Base-by-base conservation (phyloP, 129 eudicot genomes). In the Tagetes erecta region DNA sequence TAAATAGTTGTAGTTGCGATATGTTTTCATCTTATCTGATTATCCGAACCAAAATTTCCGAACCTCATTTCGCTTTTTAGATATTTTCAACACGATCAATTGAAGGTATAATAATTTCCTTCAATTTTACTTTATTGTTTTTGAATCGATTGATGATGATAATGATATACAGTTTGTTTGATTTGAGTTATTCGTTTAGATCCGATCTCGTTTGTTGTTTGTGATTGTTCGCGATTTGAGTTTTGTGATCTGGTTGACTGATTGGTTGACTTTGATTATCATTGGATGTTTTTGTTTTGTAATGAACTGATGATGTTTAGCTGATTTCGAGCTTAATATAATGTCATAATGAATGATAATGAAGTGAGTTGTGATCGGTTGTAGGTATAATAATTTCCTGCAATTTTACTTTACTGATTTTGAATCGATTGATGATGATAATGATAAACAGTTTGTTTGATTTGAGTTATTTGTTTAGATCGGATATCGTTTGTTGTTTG, bases 21-120 rank as follows among this genome's bases (percentile, higher is more conserved):
- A 34, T 6, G 10, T 12, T 55, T 20, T 34, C n/a, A 64, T 5
- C 37, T 72, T 56, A 79, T 79, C 74, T 56, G 70, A 65, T 72
- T 30, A 33, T 30, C 78, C 83, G 83, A 79, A n/a, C 83, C 83
- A 13, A 66, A 66, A 72, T 42, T 38, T 66, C 74, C 83, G 74
- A 65, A 72, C 83, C 50, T 0, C 37, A 27, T n/a, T 63, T 31
- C 36, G 42, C 64, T 62, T 78, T 76, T 78, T 11, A 79, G 83
- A 79, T 79, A 72, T 79, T 72, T 79, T 65, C 60, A 13, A 13
- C 40, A 37, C 63, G 41, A 76, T 63, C 72, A 14, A 64, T 66
- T 57, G 3, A 34, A 78, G 82, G 82, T 78, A 78, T 78, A 34
- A 46, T 71, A 34, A 46, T 71, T 39, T 55, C 31, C 57, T 39